Evolutionary conservation across 805 yeast species (phyloP).

Genomic region (Metschnikowia vanudenii): DNA sequence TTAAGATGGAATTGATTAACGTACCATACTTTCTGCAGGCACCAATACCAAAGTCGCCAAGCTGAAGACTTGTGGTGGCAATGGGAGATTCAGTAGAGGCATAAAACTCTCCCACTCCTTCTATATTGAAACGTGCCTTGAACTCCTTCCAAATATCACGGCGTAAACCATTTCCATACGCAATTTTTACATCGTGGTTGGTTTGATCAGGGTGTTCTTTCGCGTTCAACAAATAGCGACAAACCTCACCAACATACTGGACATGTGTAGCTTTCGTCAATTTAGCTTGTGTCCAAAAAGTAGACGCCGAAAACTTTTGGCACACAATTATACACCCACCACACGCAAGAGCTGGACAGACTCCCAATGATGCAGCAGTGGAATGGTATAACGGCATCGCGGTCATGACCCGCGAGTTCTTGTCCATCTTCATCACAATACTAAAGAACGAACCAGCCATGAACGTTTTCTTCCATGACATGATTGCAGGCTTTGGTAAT

Average conservation of each 20-base stretch:
- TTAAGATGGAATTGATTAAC: slow-evolving; percentile 50
- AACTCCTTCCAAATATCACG: slow-evolving; percentile 84
- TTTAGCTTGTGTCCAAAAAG: slow-evolving; percentile 88
- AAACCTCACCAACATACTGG: slow-evolving; percentile 94
- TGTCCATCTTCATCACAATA: slow-evolving; percentile 58
- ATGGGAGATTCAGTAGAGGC: slow-evolving; percentile 93
- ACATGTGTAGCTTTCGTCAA: slow-evolving; percentile 71
- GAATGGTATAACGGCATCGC: slow-evolving; percentile 97
- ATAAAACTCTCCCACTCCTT: slow-evolving; percentile 83
- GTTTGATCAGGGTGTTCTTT: slow-evolving; percentile 65
- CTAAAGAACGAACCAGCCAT: slow-evolving; percentile 73
- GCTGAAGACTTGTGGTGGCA: slow-evolving; percentile 78
- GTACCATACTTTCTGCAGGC: slow-evolving; percentile 82
- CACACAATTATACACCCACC: slow-evolving; percentile 81
- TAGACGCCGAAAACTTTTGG: slow-evolving; percentile 75
- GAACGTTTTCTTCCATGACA: slow-evolving; percentile 84
- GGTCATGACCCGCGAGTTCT: slow-evolving; percentile 64
- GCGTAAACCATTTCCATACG: slow-evolving; percentile 89
- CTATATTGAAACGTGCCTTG: slow-evolving; percentile 71
- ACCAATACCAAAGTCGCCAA: slow-evolving; percentile 78
- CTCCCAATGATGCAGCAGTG: slow-evolving; percentile 86
- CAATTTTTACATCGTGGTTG: slow-evolving; percentile 60
- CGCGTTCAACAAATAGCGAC: slow-evolving; percentile 75
- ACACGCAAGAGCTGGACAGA: slow-evolving; percentile 56
- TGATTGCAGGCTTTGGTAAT: slow-evolving; percentile 87